Evolutionary conservation across 1,139 yeast species (phyloP), one percentile per base, ranked within the genome.

Genomic region (Waltiozyma sp.): DNA sequence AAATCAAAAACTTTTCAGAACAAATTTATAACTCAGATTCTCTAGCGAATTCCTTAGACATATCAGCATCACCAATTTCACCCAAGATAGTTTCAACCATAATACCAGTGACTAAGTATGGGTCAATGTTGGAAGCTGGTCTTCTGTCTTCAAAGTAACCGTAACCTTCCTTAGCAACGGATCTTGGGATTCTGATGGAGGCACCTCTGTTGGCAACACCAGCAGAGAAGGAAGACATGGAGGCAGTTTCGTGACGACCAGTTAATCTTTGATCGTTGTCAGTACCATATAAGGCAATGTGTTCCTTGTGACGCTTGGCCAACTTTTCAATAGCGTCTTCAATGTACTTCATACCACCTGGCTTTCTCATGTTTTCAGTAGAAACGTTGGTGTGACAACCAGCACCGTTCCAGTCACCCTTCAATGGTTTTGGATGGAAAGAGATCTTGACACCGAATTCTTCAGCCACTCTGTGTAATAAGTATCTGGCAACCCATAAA

Each of bases 181-280:
- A 82, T 73, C 98, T 82, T 70, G 98, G 98, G 64, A 91, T 91
- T 78, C 98, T 86, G 57, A 91, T 80, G 36, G 96, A 88, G 50
- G 96, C 95, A 71, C 97, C 98, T 78, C 98, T 86, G 87, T 91
- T 91, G 65, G 98, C 98, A 57, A 91, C 97, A 75, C 98, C 98
- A 47, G 88, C 80, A 41, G 95, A 81, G 77, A 89, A 91, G 44
- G 78, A 68, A 57, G 87, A 83, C 77, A 85, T 80, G 41, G 95
- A 82, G 45, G 97, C 98, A 54, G 98, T 91, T 76, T 91, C 98
- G 69, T 89, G 97, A 64, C 91, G 83, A 64, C 98, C 98, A 54
- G 98, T 91, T 63, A 91, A 77, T 77, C 98, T 88, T 69, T 69
- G 72, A 50, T 85, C 95, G 69, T 91, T 91, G 70, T 91, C 97